Base-by-base conservation (phyloP, 2,329 filamentous ascomycete genomes). In the Phialocephala sp. region DNA sequence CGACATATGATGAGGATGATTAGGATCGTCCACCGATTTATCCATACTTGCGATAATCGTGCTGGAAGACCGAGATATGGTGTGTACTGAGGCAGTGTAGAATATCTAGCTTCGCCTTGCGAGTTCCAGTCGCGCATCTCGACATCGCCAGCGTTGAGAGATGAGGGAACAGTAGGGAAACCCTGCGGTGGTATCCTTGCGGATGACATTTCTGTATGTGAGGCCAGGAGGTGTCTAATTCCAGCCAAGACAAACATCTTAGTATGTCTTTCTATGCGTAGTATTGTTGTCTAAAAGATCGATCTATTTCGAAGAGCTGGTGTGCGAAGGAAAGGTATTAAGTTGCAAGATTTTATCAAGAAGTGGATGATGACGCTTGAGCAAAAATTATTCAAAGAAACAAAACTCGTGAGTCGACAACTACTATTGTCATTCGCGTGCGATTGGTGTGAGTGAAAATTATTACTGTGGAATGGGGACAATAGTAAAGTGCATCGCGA, bases 11-110 rank as follows among this genome's bases (percentile, higher is more conserved):
- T 89, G 62, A 99, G 88, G 66, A 97, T 79, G 57, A 98, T 84
- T 57, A 99, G 85, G 66, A 98, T 84, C 45, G 95, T 98, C 95
- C 95, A 99, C 79, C 92, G 88, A 83, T 99, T 98, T 81, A 99
- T 89, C 93, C 94, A 97, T 78, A 96, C 86, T 83, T 99, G 95
- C 60, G 95, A 98, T 74, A 98, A 85, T 74, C 94, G 90, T 73
- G 94, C 90, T 75, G 89, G 88, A 76, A 97, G 88, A 73, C 94
- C 93, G 69, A 99, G 91, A 78, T 98, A 98, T 68, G 95, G 94
- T 69, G 93, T 97, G 75, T 91, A 85, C 76, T 87, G 87, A 77
- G 87, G 87, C 78, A 87, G 85, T 69, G 91, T 89, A 77, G 83
- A 84, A 77, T 85, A 76, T 58, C 68, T 69, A 22, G 60, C 41